Base-by-base conservation (phyloP, 768 basidiomycete genomes). In the Fomitopsis pulvina region DNA sequence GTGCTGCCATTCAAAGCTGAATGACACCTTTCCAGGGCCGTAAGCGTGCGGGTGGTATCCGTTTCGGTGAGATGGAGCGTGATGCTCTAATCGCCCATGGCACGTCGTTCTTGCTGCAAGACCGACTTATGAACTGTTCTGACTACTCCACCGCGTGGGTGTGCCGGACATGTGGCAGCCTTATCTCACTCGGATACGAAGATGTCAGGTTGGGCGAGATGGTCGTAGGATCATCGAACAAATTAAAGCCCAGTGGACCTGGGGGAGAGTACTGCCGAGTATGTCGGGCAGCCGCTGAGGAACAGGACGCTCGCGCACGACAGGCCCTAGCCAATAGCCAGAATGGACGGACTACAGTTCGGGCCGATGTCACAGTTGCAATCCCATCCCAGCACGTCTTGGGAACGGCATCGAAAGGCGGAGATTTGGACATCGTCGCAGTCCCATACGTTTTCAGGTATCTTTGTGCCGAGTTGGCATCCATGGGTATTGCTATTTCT, bases 81-180 rank as follows among this genome's bases (percentile, higher is more conserved):
- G 96, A 99, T 64, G 96, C 96, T 10, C 79, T 99, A 45, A 94
- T 99, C 58, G 96, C 96, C 2, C 96, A 99, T 67, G 96, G 96
- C 40, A 96, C 96, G 12, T 93, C 94, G 1, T 99, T 96, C 84
- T 77, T 99, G 34, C 80, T 99, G 21, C 96, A 99, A 74, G 96
- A 99, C 70, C 79, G 96, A 50, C 71, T 99, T 63, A 98, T 99
- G 96, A 99, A 99, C 70, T 99, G 96, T 65, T 98, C 95, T 24
- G 96, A 99, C 69, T 99, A 98, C 68, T 97, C 96, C 24, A 98
- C 93, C 0, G 91, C 96, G 3, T 99, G 96, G 96, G 94, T 98
- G 10, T 99, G 96, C 68, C 80, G 96, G 47, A 87, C 85, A 2
- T 99, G 96, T 63, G 96, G 96, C 16, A 93, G 90, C 63, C 76